A percentile compares a stretch with the other conserved stretches of the same genome.
These are phyloP conservation scores for Aspergillus calidoustus DNA, from an alignment of 2,329 filamentous ascomycete species.

Conservation along the genomic window DNA sequence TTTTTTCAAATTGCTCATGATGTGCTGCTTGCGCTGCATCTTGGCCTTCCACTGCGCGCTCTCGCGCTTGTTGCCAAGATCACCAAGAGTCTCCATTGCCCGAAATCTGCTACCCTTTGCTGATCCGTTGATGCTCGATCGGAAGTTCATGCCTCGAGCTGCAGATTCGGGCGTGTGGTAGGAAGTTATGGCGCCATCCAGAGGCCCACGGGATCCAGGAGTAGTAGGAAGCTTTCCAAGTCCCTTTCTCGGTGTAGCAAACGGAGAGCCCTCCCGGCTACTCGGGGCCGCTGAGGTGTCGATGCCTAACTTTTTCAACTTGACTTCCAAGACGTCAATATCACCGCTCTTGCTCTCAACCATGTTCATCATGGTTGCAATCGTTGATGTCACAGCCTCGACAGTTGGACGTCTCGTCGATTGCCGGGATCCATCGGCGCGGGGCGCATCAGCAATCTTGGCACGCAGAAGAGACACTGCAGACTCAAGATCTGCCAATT, in stretches of 20 bases:
- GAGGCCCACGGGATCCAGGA: slow-evolving; percentile 43
- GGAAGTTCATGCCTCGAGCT: slow-evolving; percentile 37
- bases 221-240: slow-evolving; percentile 39
- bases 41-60: slow-evolving; percentile 42
- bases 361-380: slow-evolving; percentile 89
- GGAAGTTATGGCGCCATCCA: slow-evolving; percentile 38
- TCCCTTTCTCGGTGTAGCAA: slow-evolving; percentile 42
- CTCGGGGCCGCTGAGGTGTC: slow-evolving; percentile 30
- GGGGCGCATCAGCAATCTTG: slow-evolving; percentile 66
- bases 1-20: slow-evolving; percentile 42
- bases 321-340: slow-evolving; percentile 84
- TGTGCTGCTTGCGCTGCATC: slow-evolving; percentile 38
- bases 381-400: slow-evolving; percentile 88
- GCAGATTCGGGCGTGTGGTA: slow-evolving; percentile 50
- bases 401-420: slow-evolving; percentile 71
- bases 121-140: slow-evolving; percentile 41
- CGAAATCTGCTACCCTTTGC: slow-evolving; percentile 38
- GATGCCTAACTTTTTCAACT: slow-evolving; percentile 75
- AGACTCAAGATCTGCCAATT: slow-evolving; percentile 79
- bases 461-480: slow-evolving; percentile 78
- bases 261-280: slow-evolving; percentile 45
- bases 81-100: slow-evolving; percentile 33
- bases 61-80: slow-evolving; percentile 35
- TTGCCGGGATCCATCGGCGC: slow-evolving; percentile 49
- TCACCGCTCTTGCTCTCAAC: slow-evolving; percentile 89